Conservation (phyloP, 176 grass and related monocot genomes). For the Pharus latifolius region DNA sequence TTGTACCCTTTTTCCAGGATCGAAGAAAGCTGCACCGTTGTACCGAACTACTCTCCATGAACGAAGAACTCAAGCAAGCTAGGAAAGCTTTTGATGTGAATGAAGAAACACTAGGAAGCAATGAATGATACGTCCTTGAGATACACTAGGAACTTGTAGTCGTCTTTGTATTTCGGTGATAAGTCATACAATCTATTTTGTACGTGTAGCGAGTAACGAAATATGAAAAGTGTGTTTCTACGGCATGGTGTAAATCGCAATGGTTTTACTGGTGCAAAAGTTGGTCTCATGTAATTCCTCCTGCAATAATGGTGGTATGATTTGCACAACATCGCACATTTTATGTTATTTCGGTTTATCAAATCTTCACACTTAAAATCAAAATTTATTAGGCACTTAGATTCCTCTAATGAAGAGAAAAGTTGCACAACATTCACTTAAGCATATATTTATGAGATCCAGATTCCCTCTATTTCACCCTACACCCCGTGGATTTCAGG, state of each 20-base stretch:
- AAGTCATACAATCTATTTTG: neutral
- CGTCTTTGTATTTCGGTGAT: neutral
- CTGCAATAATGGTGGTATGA: neutral
- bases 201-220: no score
- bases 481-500: no score
- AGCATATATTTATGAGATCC: no score
- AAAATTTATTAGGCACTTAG: no score
- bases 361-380: no score
- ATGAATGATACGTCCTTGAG: constrained; percentile 11
- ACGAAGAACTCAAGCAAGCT: constrained; percentile 96
- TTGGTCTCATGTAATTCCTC: neutral
- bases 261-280: neutral
- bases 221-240: no score
- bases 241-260: no score
- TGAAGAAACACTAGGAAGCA: constrained; percentile 64
- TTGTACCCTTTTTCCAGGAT: constrained; percentile 34
- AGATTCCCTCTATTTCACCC: no score
- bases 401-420: no score
- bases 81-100: constrained; percentile 95
- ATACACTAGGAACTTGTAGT: neutral
- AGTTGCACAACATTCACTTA: no score
- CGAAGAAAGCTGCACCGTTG: constrained; percentile 62
- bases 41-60: constrained; percentile 84
- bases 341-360: neutral
- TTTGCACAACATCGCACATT: neutral